phyloP scores from a whole-genome alignment of 129 eudicot species.

The Daucus carota region DH1_v3.0 NC_030386.2:29280001-29280500 shows the following conservation, averaged over 20 bases:
- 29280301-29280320: no score
- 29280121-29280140: constrained; percentile 13
- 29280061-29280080: neutral
- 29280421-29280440: constrained; percentile 66
- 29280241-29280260: no score
- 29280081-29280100: neutral
- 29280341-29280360: no score
- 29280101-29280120: neutral
- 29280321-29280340: no score
- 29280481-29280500: constrained; percentile 65
- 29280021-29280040: neutral
- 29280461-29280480: constrained; percentile 72
- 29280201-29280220: neutral
- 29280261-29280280: no score
- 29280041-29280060: neutral
- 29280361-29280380: no score
- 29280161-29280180: constrained; percentile 7
- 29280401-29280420: constrained; percentile 77
- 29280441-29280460: constrained; percentile 64
- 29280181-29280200: neutral
- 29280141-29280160: neutral
- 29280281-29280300: no score
- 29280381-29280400: no score
- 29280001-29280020: neutral
- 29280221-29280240: neutral